Percentiles rank a stretch among this genome's conserved stretches.
Evolutionary conservation across 2,329 filamentous ascomycete genomes (phyloP).

Genomic region (Aureobasidium sp.): DNA sequence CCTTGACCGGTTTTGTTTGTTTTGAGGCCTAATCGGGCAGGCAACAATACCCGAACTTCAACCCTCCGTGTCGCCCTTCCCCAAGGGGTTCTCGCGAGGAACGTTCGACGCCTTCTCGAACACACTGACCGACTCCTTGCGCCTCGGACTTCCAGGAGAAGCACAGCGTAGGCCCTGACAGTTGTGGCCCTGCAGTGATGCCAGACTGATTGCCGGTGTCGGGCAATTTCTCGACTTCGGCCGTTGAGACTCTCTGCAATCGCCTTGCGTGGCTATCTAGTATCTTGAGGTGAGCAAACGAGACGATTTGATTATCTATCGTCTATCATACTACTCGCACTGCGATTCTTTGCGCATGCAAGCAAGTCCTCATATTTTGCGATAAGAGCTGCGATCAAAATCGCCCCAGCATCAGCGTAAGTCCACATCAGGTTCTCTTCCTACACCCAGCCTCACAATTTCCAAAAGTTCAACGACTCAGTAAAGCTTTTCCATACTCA

Average conservation of each 20-base stretch:
- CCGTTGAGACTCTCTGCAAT: not conserved
- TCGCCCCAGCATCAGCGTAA: not conserved
- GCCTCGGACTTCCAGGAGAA: not conserved
- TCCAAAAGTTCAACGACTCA: not conserved
- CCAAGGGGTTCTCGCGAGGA: not conserved
- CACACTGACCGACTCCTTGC: not conserved
- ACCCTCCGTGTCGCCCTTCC: not conserved
- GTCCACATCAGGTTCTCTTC: not conserved
- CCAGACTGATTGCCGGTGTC: not conserved
- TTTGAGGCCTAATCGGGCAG: constrained; percentile 1
- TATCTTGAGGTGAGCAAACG: not conserved
- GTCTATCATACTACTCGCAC: not conserved
- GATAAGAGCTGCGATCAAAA: not conserved
- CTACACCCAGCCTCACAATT: not conserved
- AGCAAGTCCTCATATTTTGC: not conserved
- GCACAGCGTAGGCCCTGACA: not conserved
- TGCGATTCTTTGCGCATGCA: not conserved
- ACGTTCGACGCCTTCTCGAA: constrained; percentile 2
- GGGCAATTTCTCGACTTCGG: not conserved
- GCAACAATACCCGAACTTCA: not conserved
- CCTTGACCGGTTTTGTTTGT: not conserved
- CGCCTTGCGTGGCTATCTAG: not conserved
- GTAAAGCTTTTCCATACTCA: constrained; percentile 6
- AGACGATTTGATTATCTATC: not conserved
- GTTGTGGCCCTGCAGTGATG: not conserved